These are phyloP conservation scores for Kokia cookei DNA, from an alignment of 441 rosid species.

Conservation along the genomic window DNA sequence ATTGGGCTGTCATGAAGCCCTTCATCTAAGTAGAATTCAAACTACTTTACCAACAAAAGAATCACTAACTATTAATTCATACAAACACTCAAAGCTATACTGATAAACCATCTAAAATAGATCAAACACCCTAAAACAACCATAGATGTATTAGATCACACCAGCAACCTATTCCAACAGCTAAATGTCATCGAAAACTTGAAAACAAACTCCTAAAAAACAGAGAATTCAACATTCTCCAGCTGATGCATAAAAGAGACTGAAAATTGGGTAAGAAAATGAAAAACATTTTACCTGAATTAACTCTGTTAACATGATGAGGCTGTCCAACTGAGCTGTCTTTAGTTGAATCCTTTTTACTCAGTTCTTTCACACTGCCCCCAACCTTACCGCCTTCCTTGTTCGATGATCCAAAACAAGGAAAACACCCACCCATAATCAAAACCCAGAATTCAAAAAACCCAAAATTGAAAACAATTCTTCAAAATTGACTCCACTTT, in stretches of 20 bases:
- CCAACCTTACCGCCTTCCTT: too few species aligned
- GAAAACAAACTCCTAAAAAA: too few species aligned
- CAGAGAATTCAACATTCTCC: too few species aligned
- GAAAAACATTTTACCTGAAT: too few species aligned
- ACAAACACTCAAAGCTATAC: conserved; percentile 4
- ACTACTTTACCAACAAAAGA: not conserved
- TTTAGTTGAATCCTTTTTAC: too few species aligned
- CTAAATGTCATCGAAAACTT: not conserved
- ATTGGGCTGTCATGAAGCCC: not conserved
- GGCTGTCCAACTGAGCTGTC: too few species aligned
- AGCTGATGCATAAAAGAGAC: too few species aligned
- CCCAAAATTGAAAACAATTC: conserved; percentile 18
- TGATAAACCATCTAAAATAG: conserved; percentile 2
- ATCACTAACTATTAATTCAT: conserved; percentile 14
- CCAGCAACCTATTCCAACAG: not conserved
- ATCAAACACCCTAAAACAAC: not conserved
- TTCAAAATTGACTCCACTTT: conserved; percentile 10
- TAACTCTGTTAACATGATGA: too few species aligned
- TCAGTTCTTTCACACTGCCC: too few species aligned
- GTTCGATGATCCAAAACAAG: too few species aligned
- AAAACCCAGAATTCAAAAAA: conserved; percentile 14
- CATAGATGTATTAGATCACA: conserved; percentile 35
- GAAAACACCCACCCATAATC: too few species aligned
- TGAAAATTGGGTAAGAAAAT: too few species aligned
- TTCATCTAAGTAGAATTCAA: conserved; percentile 6